A percentile compares a stretch with the other conserved stretches of the same genome.
Conservation (phyloP, 305 asterid species). For the Fraxinus sp. region DNA sequence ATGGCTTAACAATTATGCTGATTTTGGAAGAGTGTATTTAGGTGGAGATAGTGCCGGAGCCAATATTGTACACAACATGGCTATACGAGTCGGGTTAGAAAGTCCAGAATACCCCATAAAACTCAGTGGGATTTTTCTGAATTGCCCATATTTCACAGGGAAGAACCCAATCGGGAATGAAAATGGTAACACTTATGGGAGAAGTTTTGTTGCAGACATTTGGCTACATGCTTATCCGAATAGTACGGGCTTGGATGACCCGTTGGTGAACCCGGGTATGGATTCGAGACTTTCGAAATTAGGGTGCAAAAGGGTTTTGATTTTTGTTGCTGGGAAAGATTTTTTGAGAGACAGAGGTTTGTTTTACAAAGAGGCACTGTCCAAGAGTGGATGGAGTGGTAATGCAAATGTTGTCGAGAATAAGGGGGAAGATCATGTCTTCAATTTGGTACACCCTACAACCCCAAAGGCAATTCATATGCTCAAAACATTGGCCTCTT, state of each 20-base stretch:
- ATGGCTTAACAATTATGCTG: slow-evolving; percentile 50
- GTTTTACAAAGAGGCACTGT: slow-evolving; percentile 31
- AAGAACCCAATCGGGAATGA: slow-evolving; percentile 48
- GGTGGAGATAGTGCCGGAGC: slow-evolving; percentile 70
- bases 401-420: slow-evolving; percentile 34
- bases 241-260: slow-evolving; percentile 44
- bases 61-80: slow-evolving; percentile 51
- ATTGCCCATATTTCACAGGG: slow-evolving; percentile 72
- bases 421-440: slow-evolving; percentile 42
- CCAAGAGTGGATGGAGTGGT: slow-evolving; percentile 45
- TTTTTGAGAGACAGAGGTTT: slow-evolving; percentile 29
- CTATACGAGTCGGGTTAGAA: slow-evolving; percentile 38
- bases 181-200: neutral
- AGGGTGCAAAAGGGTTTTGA: slow-evolving; percentile 36
- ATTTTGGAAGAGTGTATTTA: slow-evolving; percentile 42
- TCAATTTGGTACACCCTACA: slow-evolving; percentile 27
- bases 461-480: slow-evolving; percentile 17
- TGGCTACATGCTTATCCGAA: slow-evolving; percentile 51
- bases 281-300: slow-evolving; percentile 29
- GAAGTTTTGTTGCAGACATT: slow-evolving; percentile 11
- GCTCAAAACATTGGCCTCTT: slow-evolving; percentile 31
- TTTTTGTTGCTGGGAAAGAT: slow-evolving; percentile 43
- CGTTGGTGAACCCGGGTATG: slow-evolving; percentile 45
- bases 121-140: slow-evolving; percentile 45
- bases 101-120: slow-evolving; percentile 7